Conservation (phyloP, 106 monocot genomes). For the Phalaenopsis equestris region DNA sequence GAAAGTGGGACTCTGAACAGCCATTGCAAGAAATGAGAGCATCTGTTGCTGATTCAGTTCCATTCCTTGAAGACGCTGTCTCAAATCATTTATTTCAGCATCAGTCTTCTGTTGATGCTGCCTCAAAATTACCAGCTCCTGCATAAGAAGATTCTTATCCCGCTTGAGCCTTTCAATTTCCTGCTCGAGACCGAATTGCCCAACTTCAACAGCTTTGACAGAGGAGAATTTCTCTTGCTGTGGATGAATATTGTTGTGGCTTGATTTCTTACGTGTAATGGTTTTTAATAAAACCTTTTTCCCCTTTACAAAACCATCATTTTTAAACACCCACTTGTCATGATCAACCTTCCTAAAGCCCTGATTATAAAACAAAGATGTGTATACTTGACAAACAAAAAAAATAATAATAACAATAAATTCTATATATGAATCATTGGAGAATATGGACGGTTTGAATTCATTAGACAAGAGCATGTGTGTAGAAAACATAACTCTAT, state of each 20-base stretch:
- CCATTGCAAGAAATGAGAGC: conserved; percentile 55
- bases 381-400: neutral
- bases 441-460: neutral
- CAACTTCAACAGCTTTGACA: conserved; percentile 37
- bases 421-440: neutral
- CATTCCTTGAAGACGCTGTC: conserved; percentile 32
- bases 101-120: conserved; percentile 43
- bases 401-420: neutral
- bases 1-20: conserved; percentile 32
- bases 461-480: neutral
- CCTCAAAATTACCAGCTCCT: conserved; percentile 47
- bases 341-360: conserved; percentile 36
- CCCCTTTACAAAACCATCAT: conserved; percentile 35
- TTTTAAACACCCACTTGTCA: conserved; percentile 44
- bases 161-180: conserved; percentile 51
- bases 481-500: too few relatives aligned
- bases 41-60: conserved; percentile 48
- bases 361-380: conserved; percentile 7
- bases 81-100: conserved; percentile 19
- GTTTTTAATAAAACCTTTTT: conserved; percentile 31
- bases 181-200: conserved; percentile 40
- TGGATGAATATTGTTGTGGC: conserved; percentile 13
- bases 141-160: conserved; percentile 46
- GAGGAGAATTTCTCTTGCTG: conserved; percentile 10
- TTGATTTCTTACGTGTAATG: conserved; percentile 33